Evolutionary conservation across 345 rosid species (phyloP).

Genomic region (Arabidopsis suecica): DNA sequence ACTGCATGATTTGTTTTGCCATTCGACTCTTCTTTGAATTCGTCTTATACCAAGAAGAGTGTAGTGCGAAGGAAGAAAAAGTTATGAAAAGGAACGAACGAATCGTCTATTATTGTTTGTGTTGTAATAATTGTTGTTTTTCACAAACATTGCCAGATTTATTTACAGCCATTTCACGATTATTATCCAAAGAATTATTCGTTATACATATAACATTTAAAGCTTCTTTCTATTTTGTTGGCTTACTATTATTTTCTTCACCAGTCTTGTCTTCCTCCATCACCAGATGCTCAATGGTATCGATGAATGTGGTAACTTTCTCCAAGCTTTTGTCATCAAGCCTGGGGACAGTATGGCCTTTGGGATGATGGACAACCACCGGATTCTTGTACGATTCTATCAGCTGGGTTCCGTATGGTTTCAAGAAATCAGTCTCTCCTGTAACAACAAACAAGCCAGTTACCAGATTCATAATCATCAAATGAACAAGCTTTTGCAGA

Average conservation of each 20-base stretch:
- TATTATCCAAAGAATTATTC: neutral
- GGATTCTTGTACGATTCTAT: slow-evolving; percentile 61
- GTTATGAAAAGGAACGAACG: slow-evolving; percentile 11
- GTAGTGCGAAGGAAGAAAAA: neutral
- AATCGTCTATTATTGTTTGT: slow-evolving; percentile 24
- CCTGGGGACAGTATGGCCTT: slow-evolving; percentile 91
- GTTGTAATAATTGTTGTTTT: slow-evolving; percentile 10
- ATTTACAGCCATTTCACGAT: slow-evolving; percentile 10
- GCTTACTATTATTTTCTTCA: neutral
- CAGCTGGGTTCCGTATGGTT: slow-evolving; percentile 66
- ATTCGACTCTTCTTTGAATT: neutral
- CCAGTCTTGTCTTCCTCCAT: slow-evolving; percentile 38
- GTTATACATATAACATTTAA: neutral
- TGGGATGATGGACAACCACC: slow-evolving; percentile 76
- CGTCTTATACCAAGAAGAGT: neutral
- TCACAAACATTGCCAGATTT: slow-evolving; percentile 13
- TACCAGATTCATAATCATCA: neutral
- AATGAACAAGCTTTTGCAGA: neutral
- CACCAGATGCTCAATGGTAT: slow-evolving; percentile 51
- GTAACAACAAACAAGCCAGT: slow-evolving; percentile 28
- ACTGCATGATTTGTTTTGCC: neutral
- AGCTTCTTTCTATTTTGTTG: neutral
- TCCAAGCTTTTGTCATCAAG: slow-evolving; percentile 71
- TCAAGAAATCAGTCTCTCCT: slow-evolving; percentile 90
- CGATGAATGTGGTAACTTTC: slow-evolving; percentile 53